These are phyloP conservation scores for Trichoderma sp. DNA, from an alignment of 2,329 filamentous ascomycete genomes.

Conservation along the genomic window DNA sequence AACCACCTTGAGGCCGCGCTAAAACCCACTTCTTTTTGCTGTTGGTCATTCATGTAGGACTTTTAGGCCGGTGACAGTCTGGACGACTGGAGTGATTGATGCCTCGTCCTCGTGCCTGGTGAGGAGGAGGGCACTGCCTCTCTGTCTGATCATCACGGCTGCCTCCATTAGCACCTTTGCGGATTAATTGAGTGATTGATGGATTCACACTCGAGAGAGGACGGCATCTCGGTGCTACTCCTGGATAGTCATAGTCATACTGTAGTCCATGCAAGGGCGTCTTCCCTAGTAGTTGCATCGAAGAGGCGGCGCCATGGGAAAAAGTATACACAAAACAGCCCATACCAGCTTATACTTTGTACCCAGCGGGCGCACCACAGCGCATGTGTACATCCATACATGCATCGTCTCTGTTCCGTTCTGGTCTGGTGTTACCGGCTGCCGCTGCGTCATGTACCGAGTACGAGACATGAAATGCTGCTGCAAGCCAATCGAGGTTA, in stretches of 20 bases:
- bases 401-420: background rate
- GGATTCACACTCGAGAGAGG: background rate
- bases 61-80: background rate
- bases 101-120: constrained; percentile 4
- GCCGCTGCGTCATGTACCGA: background rate
- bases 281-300: background rate
- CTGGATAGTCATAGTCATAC: background rate
- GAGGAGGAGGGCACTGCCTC: constrained; percentile 6
- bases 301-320: constrained; percentile 12
- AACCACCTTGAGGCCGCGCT: background rate
- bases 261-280: background rate
- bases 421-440: background rate
- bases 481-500: background rate
- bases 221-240: background rate
- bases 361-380: background rate
- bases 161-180: background rate
- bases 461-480: background rate
- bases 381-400: background rate
- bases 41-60: constrained; percentile 17
- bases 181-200: background rate
- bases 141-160: background rate
- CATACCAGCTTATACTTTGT: background rate
- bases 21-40: constrained; percentile 1
- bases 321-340: constrained; percentile 3
- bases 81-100: background rate